Conservation (phyloP, 371 early-diverging fungal genomes). For the Apophysomyces sp. region DNA sequence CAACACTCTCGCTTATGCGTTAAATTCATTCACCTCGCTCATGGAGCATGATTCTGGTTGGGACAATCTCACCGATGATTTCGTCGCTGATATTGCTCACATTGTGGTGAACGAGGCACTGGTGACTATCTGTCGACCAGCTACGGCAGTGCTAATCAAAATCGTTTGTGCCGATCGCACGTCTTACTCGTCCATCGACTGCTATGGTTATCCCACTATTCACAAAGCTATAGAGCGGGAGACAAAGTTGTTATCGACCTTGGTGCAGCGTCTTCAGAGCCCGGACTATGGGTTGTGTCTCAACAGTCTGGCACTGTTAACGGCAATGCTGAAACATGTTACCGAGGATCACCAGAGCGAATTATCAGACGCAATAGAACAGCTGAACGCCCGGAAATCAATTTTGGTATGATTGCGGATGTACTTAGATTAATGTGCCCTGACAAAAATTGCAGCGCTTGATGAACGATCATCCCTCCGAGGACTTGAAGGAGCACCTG, state of each 20-base stretch:
- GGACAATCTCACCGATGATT: constrained; percentile 53
- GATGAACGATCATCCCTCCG: constrained; percentile 62
- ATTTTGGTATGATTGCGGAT: constrained; percentile 35
- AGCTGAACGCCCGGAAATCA: constrained; percentile 43
- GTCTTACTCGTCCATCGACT: constrained; percentile 1
- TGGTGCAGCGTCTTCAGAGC: constrained; percentile 63
- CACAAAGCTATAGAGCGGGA: constrained; percentile 53
- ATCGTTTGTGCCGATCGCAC: constrained; percentile 53
- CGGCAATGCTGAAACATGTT: constrained; percentile 62
- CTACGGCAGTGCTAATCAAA: constrained; percentile 68
- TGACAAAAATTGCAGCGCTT: constrained; percentile 32
- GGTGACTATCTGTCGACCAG: constrained; percentile 73
- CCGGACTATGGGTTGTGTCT: constrained; percentile 67
- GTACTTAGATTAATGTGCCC: neutral
- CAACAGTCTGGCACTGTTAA: constrained; percentile 64
- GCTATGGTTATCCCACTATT: constrained; percentile 45
- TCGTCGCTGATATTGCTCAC: constrained; percentile 57
- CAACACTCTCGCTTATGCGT: constrained; percentile 74
- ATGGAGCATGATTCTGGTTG: constrained; percentile 71
- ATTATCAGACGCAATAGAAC: constrained; percentile 47
- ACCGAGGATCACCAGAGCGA: constrained; percentile 54
- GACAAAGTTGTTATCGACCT: constrained; percentile 52
- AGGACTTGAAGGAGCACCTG: constrained; percentile 61
- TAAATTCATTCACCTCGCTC: constrained; percentile 63
- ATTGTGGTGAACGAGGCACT: constrained; percentile 65